phyloP scores from a whole-genome alignment of 208 protist genomes.

The Lotmaria passim region DNA sequence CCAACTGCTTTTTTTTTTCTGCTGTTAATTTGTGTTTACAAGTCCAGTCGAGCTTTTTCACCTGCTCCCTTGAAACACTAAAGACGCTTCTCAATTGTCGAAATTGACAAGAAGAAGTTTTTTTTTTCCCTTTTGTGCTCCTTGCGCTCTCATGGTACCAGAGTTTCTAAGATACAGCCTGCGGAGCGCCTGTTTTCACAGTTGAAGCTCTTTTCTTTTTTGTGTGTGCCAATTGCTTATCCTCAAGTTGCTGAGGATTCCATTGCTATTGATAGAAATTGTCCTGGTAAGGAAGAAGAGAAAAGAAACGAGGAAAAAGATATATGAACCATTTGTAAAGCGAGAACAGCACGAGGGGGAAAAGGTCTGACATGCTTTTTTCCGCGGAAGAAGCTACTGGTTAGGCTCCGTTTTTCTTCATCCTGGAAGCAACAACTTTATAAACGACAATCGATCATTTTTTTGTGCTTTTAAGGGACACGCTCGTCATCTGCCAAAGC shows the following conservation, averaged over 20 bases:
- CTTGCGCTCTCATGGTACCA: background rate
- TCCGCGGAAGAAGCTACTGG: no score
- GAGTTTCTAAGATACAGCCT: background rate
- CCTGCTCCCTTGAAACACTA: no score
- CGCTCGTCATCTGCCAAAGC: no score
- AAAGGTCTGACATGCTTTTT: no score
- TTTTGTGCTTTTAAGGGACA: no score
- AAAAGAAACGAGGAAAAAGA: background rate
- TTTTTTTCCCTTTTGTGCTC: conserved; percentile 15
- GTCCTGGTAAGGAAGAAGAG: background rate
- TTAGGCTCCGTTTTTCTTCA: no score
- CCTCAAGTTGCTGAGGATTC: background rate
- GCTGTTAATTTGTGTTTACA: background rate
- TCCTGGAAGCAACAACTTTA: no score
- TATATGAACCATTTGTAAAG: no score
- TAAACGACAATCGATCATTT: no score
- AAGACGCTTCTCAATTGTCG: background rate
- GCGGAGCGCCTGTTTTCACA: background rate
- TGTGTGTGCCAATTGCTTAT: background rate
- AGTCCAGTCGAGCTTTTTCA: background rate
- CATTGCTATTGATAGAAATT: background rate
- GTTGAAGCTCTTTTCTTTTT: conserved; percentile 13
- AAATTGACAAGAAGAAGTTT: background rate
- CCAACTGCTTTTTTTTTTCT: no score
- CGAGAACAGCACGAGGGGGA: no score